Evolutionary conservation across 2,329 filamentous ascomycete genomes (phyloP).

Genomic region (Fusarium coicis): DNA sequence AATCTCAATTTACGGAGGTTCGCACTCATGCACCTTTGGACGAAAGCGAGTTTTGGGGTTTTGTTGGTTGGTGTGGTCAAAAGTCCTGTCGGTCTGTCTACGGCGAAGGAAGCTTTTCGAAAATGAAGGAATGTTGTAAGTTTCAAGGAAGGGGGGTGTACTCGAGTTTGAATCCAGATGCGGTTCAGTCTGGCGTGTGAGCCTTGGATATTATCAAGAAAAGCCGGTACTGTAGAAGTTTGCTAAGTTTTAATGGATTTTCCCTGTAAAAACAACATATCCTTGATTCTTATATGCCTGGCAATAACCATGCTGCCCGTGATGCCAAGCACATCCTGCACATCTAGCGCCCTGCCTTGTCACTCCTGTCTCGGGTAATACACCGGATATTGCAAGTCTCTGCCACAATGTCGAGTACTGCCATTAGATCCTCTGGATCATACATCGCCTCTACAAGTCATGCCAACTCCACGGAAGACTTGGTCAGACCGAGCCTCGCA

Average conservation of each 20-base stretch:
- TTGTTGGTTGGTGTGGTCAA: background rate
- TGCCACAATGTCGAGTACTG: background rate
- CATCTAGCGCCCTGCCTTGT: background rate
- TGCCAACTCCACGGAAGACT: background rate
- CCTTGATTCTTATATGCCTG: background rate
- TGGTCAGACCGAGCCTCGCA: background rate
- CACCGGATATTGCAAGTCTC: background rate
- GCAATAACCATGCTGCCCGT: background rate
- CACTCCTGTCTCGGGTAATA: too few relatives aligned
- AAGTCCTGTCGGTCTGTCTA: background rate
- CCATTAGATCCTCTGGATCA: background rate
- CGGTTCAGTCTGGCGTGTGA: too few relatives aligned
- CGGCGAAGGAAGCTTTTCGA: too few relatives aligned
- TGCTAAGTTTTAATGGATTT: rapidly evolving
- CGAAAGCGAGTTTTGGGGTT: too few relatives aligned
- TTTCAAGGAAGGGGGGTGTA: background rate
- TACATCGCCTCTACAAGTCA: background rate
- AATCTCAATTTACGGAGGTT: rapidly evolving
- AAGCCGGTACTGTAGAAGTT: background rate
- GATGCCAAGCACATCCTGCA: background rate
- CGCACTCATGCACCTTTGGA: background rate
- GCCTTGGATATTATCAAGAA: too few relatives aligned
- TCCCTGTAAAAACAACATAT: background rate
- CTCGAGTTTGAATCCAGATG: rapidly evolving
- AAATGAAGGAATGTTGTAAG: background rate